Conservation (phyloP, 2,329 filamentous ascomycete species). For the Macrophomina tecta region DNA sequence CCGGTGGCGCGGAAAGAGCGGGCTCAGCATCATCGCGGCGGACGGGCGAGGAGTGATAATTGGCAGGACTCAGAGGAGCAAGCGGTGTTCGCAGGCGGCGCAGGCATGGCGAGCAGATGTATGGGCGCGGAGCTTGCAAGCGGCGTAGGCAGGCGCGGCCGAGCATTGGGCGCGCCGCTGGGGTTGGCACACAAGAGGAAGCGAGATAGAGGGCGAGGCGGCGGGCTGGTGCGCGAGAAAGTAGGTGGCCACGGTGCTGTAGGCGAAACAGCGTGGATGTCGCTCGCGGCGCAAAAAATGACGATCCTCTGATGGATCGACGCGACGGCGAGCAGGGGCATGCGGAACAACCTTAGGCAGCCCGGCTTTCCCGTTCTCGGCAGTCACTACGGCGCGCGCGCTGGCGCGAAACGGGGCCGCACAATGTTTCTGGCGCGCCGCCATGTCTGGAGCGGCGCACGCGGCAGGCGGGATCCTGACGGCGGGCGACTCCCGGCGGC, state of each 20-base stretch:
- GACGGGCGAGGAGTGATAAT: slow-evolving; percentile 1
- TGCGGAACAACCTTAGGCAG: slow-evolving; percentile 11
- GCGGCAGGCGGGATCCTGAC: neutral
- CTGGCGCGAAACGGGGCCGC: slow-evolving; percentile 1
- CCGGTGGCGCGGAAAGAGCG: neutral
- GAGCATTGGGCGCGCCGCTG: slow-evolving; percentile 21
- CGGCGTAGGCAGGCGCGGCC: slow-evolving; percentile 11
- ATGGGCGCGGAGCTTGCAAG: slow-evolving; percentile 8
- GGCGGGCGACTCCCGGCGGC: no score
- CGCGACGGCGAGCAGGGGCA: slow-evolving; percentile 6
- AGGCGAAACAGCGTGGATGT: slow-evolving; percentile 2
- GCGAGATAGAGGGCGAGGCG: neutral
- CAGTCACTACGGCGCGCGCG: neutral
- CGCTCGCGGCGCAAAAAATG: slow-evolving; percentile 12
- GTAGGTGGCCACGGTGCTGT: slow-evolving; percentile 7
- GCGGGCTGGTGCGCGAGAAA: neutral
- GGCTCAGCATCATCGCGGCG: neutral
- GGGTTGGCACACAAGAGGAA: neutral
- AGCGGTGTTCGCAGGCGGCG: slow-evolving; percentile 1
- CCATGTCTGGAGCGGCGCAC: neutral
- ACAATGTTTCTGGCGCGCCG: neutral
- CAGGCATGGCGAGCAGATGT: slow-evolving; percentile 26
- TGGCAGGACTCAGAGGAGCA: slow-evolving; percentile 3
- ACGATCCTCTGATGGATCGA: slow-evolving; percentile 20
- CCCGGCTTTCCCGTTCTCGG: neutral